Evolutionary conservation across 2,329 filamentous ascomycete species (phyloP).

Genomic region (Hypoxylon sp.): DNA sequence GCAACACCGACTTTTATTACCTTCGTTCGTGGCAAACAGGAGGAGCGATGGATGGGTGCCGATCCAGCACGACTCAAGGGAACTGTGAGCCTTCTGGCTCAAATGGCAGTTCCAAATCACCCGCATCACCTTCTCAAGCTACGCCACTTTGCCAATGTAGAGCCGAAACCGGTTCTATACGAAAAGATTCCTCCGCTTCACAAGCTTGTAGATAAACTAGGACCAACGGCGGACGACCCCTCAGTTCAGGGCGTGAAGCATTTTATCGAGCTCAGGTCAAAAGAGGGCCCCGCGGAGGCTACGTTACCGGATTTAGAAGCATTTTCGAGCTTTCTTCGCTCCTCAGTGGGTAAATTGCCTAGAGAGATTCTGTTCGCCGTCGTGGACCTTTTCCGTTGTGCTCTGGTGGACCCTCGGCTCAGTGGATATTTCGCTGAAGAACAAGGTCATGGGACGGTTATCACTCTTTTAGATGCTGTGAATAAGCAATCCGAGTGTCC

Average conservation of each 20-base stretch:
- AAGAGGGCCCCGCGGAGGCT: conserved; percentile 72
- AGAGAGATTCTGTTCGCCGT: conserved; percentile 79
- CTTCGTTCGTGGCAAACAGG: conserved; percentile 80
- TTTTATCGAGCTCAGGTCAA: conserved; percentile 76
- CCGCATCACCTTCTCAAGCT: conserved; percentile 79
- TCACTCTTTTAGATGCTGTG: conserved; percentile 71
- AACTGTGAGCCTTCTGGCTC: conserved; percentile 79
- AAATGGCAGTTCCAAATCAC: conserved; percentile 82
- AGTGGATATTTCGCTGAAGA: conserved; percentile 89
- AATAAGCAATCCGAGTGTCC: conserved; percentile 71
- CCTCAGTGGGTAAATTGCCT: conserved; percentile 68
- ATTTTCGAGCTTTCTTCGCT: conserved; percentile 73
- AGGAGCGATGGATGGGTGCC: conserved; percentile 85
- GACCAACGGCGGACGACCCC: conserved; percentile 65
- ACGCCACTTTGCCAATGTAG: conserved; percentile 75
- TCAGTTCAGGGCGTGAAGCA: conserved; percentile 74
- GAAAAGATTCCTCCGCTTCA: conserved; percentile 83
- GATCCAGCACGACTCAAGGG: conserved; percentile 75
- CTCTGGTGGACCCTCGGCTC: conserved; percentile 81
- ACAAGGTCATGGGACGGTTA: conserved; percentile 71
- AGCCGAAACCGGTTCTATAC: conserved; percentile 77
- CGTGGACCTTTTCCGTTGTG: conserved; percentile 85
- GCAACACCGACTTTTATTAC: conserved; percentile 92
- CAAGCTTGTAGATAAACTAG: conserved; percentile 86
- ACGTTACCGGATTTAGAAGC: conserved; percentile 77